Base-by-base conservation (phyloP, 371 early-diverging fungal genomes). In the Rhizopus arrhizus region DNA sequence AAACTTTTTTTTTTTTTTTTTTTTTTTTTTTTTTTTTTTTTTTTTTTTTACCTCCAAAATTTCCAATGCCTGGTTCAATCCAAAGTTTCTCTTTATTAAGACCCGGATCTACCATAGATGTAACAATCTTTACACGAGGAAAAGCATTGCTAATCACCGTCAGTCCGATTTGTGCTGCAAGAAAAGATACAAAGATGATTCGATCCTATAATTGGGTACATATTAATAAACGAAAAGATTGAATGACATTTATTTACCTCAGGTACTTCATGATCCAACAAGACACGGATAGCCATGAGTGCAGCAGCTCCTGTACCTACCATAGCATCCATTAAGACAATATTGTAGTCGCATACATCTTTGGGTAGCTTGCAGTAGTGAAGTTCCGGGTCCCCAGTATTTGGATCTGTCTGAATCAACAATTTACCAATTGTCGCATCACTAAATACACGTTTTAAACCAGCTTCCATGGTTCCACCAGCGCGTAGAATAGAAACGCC, bases 251-350 rank as follows among this genome's bases (percentile, higher is more conserved):
- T 6, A 6, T 11, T 36, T 68, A 77, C 77, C 62, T 93, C 91
- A 0, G 87, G 87, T 3, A 95, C 92, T 54, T 89, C 86, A 62
- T 96, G 93, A 71, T 95, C 97, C 10, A 92, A 65, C 57, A 95
- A 70, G 28, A 95, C 93, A 29, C 94, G 88, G 35, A 96, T 89
- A 5, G 97, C 95, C 95, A 95, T 95, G 70, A 95, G 59, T 3
- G 92, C 95, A 10, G 93, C 92, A 9, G 95, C 97, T 31, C 97
- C 96, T 10, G 92, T 89, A 3, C 89, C 91, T 22, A 93, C 78
- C 36, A 88, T 87, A 3, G 92, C 88, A 70, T 93, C 93, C 84
- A 88, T 87, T 50, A 92, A 72, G 36, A 92, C 64, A 8, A 90
- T 88, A 64, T 77, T 74, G 60, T 81, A 77, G 36, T 82, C 61